Base-by-base conservation (phyloP, 495 filamentous ascomycete species). In the Thermothielavioides terrestris region DNA sequence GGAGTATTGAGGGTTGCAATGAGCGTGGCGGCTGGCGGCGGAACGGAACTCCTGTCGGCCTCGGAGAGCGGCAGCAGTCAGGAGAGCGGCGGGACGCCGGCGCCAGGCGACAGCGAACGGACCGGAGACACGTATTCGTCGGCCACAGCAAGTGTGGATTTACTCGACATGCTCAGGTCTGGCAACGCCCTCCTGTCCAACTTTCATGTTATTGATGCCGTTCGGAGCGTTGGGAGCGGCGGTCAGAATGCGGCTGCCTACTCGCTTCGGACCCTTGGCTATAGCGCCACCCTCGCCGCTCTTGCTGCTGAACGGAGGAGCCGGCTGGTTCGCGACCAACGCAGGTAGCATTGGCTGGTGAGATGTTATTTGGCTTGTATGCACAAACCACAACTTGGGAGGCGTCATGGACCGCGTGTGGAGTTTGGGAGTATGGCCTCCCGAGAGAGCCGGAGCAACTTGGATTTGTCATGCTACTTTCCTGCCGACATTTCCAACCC, bases 401-500 rank as follows among this genome's bases (percentile, higher is more conserved):
- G n/a, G n/a, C n/a, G n/a, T n/a, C n/a, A n/a, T n/a, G n/a, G n/a
- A n/a, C n/a, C n/a, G n/a, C n/a, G n/a, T n/a, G n/a, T n/a, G n/a
- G n/a, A n/a, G n/a, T n/a, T n/a, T n/a, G n/a, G n/a, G n/a, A n/a
- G n/a, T n/a, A n/a, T n/a, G n/a, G n/a, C n/a, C n/a, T n/a, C 11
- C 22, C 30, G 4, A 12, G 14, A 20, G 11, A n/a, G n/a, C n/a
- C n/a, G n/a, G n/a, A n/a, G n/a, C 6, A 46, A 6, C 26, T 31
- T 43, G n/a, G 17, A 47, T 35, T 58, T 76, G 14, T 59, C 77
- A 98, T 60, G 86, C 86, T 63, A 96, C 83, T 69, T 97, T 97
- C 51, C 89, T 78, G 30, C 90, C 92, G 38, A 96, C 85, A 67
- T 99, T 99, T 5, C 94, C 94, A 38, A 99, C 87, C 18, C 94